These are phyloP conservation scores for Rubroshorea leprosula DNA, from an alignment of 345 rosid species.

Conservation along the genomic window DNA sequence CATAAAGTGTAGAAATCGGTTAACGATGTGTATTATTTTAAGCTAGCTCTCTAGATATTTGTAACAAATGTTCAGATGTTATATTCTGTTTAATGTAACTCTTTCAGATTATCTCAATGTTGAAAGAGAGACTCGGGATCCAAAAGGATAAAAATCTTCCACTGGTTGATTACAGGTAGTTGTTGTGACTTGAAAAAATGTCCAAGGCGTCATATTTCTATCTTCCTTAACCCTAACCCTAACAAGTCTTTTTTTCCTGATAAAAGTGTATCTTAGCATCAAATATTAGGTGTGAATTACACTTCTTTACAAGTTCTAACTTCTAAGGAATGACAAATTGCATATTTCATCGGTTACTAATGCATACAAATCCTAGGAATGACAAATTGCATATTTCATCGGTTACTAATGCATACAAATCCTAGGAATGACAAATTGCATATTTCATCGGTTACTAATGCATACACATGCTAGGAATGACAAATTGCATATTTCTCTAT, in stretches of 20 bases:
- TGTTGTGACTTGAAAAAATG: not conserved
- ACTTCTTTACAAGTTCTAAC: not conserved
- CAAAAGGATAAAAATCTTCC: conserved; percentile 64
- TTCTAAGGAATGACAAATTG: not conserved
- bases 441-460: not conserved
- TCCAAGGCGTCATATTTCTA: conserved; percentile 4
- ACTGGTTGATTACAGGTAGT: conserved; percentile 71
- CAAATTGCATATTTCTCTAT: not conserved
- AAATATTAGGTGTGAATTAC: not conserved
- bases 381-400: not conserved
- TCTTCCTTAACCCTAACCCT: not conserved
- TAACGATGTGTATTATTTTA: not conserved
- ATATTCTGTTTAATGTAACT: conserved; percentile 8
- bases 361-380: no score
- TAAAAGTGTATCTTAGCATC: not conserved
- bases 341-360: not conserved
- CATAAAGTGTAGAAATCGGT: not conserved
- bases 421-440: not conserved
- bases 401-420: no score
- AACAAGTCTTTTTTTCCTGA: no score
- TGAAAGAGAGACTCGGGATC: conserved; percentile 82
- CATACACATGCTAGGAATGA: no score
- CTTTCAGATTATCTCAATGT: conserved; percentile 69
- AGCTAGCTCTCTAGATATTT: not conserved
- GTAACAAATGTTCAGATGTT: conserved; percentile 9